Conservation (phyloP, 768 basidiomycete species). For the Dentipellis fragilis region DNA sequence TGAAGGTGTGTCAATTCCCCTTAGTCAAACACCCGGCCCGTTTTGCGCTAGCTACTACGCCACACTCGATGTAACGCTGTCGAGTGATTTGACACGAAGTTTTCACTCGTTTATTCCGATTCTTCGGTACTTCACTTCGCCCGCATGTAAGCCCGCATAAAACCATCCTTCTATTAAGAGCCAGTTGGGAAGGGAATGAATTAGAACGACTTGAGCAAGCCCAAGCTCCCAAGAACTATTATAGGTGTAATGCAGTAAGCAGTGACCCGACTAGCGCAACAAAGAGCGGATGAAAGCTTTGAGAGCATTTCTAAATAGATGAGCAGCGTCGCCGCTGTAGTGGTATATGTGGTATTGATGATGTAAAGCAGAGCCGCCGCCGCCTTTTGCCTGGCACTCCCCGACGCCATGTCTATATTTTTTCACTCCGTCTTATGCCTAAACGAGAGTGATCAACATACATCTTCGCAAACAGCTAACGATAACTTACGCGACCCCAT, state of each 20-base stretch:
- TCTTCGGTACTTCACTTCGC: too few species aligned
- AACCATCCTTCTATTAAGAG: too few species aligned
- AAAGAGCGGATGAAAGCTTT: slow-evolving; percentile 8
- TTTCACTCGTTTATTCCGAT: too few species aligned
- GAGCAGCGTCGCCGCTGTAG: slow-evolving; percentile 7
- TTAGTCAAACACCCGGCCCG: too few species aligned
- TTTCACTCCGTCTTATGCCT: slow-evolving; percentile 10
- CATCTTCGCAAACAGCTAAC: not conserved
- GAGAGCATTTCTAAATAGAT: not conserved
- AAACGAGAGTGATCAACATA: not conserved
- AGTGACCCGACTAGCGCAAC: slow-evolving; percentile 2
- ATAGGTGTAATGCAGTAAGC: slow-evolving; percentile 1
- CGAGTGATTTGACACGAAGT: too few species aligned
- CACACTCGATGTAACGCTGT: too few species aligned
- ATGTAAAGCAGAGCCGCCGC: slow-evolving; percentile 4
- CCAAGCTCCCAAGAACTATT: slow-evolving; percentile 1
- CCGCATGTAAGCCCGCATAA: too few species aligned
- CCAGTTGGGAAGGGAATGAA: not conserved
- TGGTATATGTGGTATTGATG: slow-evolving; percentile 13
- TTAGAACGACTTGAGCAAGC: not conserved
- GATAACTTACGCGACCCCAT: slow-evolving; percentile 24
- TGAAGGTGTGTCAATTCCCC: too few species aligned
- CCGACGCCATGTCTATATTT: not conserved
- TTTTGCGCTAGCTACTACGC: too few species aligned
- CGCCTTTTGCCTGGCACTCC: not conserved